These are phyloP conservation scores for Nannochloropsis gaditana DNA, from an alignment of 108 stramenopile species.

Conservation along the genomic window DNA sequence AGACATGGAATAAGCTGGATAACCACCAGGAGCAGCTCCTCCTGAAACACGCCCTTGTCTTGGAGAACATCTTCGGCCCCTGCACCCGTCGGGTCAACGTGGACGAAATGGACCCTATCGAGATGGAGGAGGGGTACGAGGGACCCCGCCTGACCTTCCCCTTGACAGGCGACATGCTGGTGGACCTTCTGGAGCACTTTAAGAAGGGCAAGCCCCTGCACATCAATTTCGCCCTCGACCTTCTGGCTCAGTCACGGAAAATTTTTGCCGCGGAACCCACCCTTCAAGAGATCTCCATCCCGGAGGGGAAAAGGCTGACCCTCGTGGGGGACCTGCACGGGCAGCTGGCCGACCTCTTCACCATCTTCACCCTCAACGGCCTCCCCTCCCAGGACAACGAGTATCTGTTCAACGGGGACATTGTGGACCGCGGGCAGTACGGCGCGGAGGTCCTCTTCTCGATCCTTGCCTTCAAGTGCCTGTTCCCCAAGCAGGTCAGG, in stretches of 20 bases:
- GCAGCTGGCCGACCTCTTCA: conserved; percentile 59
- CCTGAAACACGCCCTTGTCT: conserved; percentile 45
- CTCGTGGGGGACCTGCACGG: conserved; percentile 63
- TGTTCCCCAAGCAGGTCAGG: conserved; percentile 43
- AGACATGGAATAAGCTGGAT: conserved; percentile 49
- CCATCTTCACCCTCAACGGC: conserved; percentile 60
- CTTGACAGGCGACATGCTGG: conserved; percentile 38
- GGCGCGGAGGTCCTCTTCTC: conserved; percentile 56
- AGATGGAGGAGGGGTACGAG: conserved; percentile 33
- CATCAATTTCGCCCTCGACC: conserved; percentile 50
- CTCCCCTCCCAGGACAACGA: conserved; percentile 48
- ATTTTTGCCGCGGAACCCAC: conserved; percentile 40
- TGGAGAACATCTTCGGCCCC: conserved; percentile 42
- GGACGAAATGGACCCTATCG: conserved; percentile 36
- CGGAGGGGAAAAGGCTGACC: conserved; percentile 46
- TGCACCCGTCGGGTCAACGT: conserved; percentile 36
- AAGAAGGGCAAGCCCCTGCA: conserved; percentile 47
- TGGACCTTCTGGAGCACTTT: conserved; percentile 55
- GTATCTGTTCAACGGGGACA: conserved; percentile 66
- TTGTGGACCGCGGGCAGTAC: conserved; percentile 58
- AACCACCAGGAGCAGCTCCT: conserved; percentile 48
- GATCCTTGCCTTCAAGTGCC: conserved; percentile 54
- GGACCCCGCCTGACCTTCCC: conserved; percentile 49
- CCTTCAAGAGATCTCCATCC: conserved; percentile 40
- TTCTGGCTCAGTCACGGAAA: conserved; percentile 36